Conservation (phyloP, 2,329 filamentous ascomycete species). For the Phialophora chinensis region DNA sequence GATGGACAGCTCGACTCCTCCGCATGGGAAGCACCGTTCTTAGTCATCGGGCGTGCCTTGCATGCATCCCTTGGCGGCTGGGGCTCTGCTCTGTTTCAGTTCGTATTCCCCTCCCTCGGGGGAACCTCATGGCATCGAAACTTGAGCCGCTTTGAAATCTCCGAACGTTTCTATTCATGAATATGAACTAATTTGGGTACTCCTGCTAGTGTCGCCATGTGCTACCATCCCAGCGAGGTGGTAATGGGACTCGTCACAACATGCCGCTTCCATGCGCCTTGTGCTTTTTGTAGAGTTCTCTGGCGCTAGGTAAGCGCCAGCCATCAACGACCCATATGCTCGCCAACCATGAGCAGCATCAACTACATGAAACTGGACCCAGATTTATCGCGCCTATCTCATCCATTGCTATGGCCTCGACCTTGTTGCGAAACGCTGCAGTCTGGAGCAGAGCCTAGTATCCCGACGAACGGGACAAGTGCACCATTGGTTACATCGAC, state of each 20-base stretch:
- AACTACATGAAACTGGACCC: background rate
- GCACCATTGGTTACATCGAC: background rate
- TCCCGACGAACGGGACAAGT: background rate
- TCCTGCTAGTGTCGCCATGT: background rate
- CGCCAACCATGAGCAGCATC: slow-evolving; percentile 5
- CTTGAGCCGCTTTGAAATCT: background rate
- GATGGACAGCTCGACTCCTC: background rate
- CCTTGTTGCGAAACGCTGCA: background rate
- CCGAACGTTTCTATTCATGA: background rate
- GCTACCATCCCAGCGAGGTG: background rate
- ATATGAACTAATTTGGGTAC: background rate
- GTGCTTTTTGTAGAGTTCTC: slow-evolving; percentile 2
- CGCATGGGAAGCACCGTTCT: background rate
- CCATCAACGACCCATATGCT: background rate
- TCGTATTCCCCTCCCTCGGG: background rate
- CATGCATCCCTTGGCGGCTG: background rate
- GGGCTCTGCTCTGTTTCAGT: background rate
- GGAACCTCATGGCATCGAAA: background rate
- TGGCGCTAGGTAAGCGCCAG: slow-evolving; percentile 2
- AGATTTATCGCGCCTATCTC: background rate
- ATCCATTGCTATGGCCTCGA: background rate
- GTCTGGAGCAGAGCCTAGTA: background rate
- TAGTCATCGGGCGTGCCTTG: background rate
- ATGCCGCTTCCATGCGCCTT: slow-evolving; percentile 5
- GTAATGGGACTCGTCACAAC: background rate